These are phyloP conservation scores for Lyophyllum semitale DNA, from an alignment of 768 basidiomycete genomes.

Conservation along the genomic window DNA sequence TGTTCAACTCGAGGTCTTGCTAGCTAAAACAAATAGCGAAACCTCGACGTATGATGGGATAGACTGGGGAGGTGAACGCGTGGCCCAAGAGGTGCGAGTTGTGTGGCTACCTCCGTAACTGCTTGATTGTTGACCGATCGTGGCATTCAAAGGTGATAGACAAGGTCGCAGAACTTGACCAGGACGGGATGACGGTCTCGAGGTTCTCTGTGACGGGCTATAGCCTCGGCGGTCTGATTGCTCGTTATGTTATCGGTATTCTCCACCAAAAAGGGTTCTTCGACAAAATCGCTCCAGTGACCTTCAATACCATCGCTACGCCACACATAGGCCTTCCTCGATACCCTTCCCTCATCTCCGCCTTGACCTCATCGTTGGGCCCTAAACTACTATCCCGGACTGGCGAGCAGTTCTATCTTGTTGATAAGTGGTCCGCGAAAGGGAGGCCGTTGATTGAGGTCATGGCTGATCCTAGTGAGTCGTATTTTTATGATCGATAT, in stretches of 20 bases:
- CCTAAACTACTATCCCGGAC: conserved; percentile 75
- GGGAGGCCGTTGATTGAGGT: conserved; percentile 72
- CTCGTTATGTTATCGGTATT: conserved; percentile 77
- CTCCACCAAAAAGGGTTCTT: conserved; percentile 74
- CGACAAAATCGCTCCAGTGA: conserved; percentile 65
- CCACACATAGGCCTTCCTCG: conserved; percentile 78
- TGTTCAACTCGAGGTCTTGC: conserved; percentile 58
- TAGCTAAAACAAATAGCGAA: conserved; percentile 65
- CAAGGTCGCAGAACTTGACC: conserved; percentile 53
- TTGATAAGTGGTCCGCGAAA: conserved; percentile 69
- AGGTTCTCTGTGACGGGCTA: conserved; percentile 80
- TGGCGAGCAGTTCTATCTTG: conserved; percentile 76
- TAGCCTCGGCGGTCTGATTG: conserved; percentile 77
- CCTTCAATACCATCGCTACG: conserved; percentile 83
- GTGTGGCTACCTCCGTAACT: background rate
- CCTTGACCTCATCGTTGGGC: conserved; percentile 55
- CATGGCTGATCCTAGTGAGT: conserved; percentile 76
- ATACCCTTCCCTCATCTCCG: conserved; percentile 61
- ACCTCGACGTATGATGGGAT: conserved; percentile 81
- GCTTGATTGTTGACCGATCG: background rate
- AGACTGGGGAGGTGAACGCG: conserved; percentile 82
- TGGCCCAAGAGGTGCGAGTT: conserved; percentile 69
- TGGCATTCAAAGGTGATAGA: conserved; percentile 49
- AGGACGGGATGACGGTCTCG: conserved; percentile 57
- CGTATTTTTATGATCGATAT: background rate